Evolutionary conservation across 768 basidiomycete genomes (phyloP), one percentile per base, ranked within the genome.

Genomic region (Kwoniella bestiolae): DNA sequence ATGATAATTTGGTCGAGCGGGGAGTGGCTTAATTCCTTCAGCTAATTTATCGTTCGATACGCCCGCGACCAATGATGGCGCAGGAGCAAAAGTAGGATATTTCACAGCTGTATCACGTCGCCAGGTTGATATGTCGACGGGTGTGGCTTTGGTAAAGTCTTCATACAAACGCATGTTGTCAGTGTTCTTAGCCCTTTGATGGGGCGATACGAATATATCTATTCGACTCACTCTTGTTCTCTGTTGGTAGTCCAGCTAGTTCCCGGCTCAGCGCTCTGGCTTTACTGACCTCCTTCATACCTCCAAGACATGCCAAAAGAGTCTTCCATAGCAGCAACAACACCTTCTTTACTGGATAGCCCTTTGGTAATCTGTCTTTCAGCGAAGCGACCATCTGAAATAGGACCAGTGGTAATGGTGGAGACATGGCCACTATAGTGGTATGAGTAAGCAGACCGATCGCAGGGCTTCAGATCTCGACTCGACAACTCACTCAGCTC

Each of bases 271-370:
- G 83, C 59, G 85, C 89, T 82, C 94, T 94, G 49, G 89, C 92
- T 51, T 91, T 87, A 7, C 83, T 84, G 46, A 91, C 86, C 72
- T 98, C 95, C 63, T 90, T 88, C 67, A 95, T 86, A 5, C 96
- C 96, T 45, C 96, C 96, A 74, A 93, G 90, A 79, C 92, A 96
- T 34, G 92, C 88, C 50, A 99, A 83, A 44, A 98, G 82, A 0
- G 91, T 88, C 79, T 98, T 99, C 96, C 96, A 99, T 8, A 96
- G 83, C 0, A 99, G 86, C 16, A 98, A 86, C 12, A 99, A 86
- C 3, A 97, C 87, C 86, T 97, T 97, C 83, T 98, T 99, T 73
- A 96, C 91, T 0, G 96, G 96, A 82, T 96, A 99, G 5, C 92
- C 92, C 76, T 91, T 94, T 2, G 92, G 90, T 76, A 90, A 91